Percentiles rank a stretch among this genome's conserved stretches.
Evolutionary conservation across 106 monocot species (phyloP).

Genomic region (Allium fistulosum): DNA sequence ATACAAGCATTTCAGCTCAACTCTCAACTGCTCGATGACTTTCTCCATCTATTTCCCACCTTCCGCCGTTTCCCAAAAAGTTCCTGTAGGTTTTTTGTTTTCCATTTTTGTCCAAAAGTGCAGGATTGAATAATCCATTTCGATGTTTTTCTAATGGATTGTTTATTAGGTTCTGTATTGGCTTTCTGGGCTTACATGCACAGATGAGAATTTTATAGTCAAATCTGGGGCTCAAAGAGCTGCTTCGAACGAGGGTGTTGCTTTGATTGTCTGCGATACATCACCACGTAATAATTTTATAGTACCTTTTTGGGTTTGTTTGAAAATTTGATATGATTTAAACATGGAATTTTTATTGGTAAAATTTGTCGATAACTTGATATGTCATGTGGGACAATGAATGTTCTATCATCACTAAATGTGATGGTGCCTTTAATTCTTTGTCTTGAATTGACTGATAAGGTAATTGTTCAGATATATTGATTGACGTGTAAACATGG

Average conservation of each 20-base stretch:
- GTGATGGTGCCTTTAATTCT: no score
- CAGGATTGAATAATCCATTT: no score
- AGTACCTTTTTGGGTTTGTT: background rate
- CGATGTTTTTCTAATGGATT: background rate
- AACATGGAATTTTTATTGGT: no score
- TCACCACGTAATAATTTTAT: conserved; percentile 54
- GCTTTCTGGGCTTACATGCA: conserved; percentile 92
- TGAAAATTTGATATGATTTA: no score
- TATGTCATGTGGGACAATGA: no score
- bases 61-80: conserved; percentile 13
- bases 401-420: no score
- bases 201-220: conserved; percentile 83
- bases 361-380: no score
- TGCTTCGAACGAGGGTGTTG: conserved; percentile 62
- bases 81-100: background rate
- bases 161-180: conserved; percentile 70
- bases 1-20: conserved; percentile 76
- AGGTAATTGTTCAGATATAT: no score
- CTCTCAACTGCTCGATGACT: conserved; percentile 83
- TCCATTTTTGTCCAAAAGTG: background rate
- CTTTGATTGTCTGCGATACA: conserved; percentile 84
- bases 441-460: no score
- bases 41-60: conserved; percentile 92
- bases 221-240: conserved; percentile 88
- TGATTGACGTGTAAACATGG: no score